Conservation (phyloP, 768 basidiomycete genomes). For the Panus rudis region DNA sequence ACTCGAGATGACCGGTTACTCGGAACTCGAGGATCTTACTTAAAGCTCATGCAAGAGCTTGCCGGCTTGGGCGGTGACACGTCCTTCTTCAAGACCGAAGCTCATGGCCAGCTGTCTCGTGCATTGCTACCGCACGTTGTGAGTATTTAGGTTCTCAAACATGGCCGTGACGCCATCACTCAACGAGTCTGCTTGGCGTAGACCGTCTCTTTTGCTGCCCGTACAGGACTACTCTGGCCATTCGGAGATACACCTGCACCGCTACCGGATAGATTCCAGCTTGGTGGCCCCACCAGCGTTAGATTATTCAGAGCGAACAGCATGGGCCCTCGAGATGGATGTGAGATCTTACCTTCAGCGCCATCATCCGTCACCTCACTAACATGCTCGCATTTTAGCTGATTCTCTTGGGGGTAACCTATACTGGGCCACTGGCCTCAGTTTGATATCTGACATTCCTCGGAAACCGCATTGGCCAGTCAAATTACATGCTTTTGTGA, state of each 20-base stretch:
- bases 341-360: slow-evolving; percentile 33
- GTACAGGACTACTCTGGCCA: slow-evolving; percentile 65
- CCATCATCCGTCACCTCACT: background rate
- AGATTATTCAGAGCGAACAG: slow-evolving; percentile 70
- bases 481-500: slow-evolving; percentile 74
- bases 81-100: slow-evolving; percentile 66
- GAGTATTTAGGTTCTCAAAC: slow-evolving; percentile 23
- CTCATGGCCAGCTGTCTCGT: slow-evolving; percentile 57
- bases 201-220: slow-evolving; percentile 70
- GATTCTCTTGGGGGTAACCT: slow-evolving; percentile 83
- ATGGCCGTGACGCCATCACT: background rate
- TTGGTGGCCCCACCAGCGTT: slow-evolving; percentile 86
- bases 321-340: slow-evolving; percentile 70
- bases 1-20: slow-evolving; percentile 66
- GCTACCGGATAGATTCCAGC: slow-evolving; percentile 83
- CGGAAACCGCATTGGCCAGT: slow-evolving; percentile 76
- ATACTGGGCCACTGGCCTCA: slow-evolving; percentile 72
- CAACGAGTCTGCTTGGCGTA: slow-evolving; percentile 24
- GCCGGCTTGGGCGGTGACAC: slow-evolving; percentile 83
- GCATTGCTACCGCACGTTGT: slow-evolving; percentile 53
- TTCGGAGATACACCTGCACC: slow-evolving; percentile 42
- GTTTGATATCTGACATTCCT: slow-evolving; percentile 70
- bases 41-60: slow-evolving; percentile 59
- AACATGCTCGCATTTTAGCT: slow-evolving; percentile 31
- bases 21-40: slow-evolving; percentile 54